phyloP scores from a whole-genome alignment of 768 basidiomycete genomes.

The Suillus alpinus region DNA sequence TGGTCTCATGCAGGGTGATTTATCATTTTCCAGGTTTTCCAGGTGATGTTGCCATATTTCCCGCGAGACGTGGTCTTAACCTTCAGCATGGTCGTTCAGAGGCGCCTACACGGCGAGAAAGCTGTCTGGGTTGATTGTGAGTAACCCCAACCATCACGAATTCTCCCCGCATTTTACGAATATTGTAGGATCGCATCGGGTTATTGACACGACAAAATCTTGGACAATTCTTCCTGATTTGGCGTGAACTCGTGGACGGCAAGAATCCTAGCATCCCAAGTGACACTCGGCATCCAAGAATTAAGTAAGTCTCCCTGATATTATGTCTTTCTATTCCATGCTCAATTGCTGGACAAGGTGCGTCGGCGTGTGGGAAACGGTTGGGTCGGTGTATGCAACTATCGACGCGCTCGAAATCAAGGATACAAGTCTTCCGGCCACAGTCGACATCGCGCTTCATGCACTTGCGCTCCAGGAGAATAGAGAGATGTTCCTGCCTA shows the following conservation, averaged over 20 bases:
- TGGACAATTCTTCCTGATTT: constrained; percentile 13
- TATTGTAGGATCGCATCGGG: constrained; percentile 15
- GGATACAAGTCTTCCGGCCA: constrained; percentile 15
- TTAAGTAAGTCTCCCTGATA: not conserved
- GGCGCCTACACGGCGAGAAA: constrained; percentile 9
- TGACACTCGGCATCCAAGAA: not conserved
- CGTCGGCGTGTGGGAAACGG: constrained; percentile 24
- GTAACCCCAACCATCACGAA: not conserved
- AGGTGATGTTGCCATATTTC: not conserved
- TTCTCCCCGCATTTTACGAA: not conserved
- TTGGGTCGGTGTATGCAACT: constrained; percentile 12
- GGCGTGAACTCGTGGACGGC: constrained; percentile 8
- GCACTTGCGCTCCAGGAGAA: constrained; percentile 26
- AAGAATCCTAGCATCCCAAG: constrained; percentile 3
- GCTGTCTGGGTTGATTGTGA: constrained; percentile 7
- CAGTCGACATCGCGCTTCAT: constrained; percentile 21
- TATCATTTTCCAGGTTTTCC: constrained; percentile 1
- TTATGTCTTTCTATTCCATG: not conserved
- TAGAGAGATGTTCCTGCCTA: constrained; percentile 21
- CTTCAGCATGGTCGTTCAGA: not conserved
- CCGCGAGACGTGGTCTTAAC: not conserved
- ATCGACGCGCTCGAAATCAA: constrained; percentile 14
- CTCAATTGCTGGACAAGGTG: constrained; percentile 9
- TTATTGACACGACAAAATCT: constrained; percentile 10
- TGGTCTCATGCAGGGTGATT: not conserved